These are phyloP conservation scores for Trapa bicornis DNA, from an alignment of 345 rosid species.

Conservation along the genomic window DNA sequence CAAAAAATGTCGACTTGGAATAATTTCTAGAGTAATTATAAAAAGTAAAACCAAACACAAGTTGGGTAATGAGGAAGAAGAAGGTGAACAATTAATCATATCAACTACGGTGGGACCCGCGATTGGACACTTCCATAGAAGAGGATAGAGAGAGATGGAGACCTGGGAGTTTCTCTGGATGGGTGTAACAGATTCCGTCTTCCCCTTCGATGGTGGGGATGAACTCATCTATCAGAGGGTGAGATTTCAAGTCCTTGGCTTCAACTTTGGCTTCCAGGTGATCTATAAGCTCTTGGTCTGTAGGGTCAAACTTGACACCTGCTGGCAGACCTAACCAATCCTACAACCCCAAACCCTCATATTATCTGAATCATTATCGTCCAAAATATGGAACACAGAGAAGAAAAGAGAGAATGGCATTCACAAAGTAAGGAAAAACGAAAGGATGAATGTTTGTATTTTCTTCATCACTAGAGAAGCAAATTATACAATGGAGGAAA, in stretches of 20 bases:
- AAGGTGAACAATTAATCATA: background rate
- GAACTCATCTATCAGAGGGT: constrained; percentile 94
- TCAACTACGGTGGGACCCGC: background rate
- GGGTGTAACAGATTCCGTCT: constrained; percentile 98
- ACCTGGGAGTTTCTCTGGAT: constrained; percentile 99
- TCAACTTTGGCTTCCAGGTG: constrained; percentile 97
- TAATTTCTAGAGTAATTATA: background rate
- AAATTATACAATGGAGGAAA: background rate
- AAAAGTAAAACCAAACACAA: constrained; percentile 4
- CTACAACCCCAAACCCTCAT: constrained; percentile 21
- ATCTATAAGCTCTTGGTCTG: constrained; percentile 94
- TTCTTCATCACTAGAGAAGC: background rate
- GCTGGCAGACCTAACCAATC: constrained; percentile 99
- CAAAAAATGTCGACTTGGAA: background rate
- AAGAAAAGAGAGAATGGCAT: background rate
- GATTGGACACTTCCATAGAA: background rate
- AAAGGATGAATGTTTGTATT: background rate
- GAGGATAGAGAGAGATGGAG: constrained; percentile 1
- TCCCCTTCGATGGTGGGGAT: constrained; percentile 97
- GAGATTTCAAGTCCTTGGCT: constrained; percentile 69
- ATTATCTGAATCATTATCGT: background rate
- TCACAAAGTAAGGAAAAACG: background rate
- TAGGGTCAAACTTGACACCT: constrained; percentile 96
- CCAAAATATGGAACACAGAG: constrained; percentile 5
- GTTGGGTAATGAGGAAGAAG: background rate